phyloP scores from a whole-genome alignment of 2,329 filamentous ascomycete genomes.

The Talaromyces amestolkiae region DNA sequence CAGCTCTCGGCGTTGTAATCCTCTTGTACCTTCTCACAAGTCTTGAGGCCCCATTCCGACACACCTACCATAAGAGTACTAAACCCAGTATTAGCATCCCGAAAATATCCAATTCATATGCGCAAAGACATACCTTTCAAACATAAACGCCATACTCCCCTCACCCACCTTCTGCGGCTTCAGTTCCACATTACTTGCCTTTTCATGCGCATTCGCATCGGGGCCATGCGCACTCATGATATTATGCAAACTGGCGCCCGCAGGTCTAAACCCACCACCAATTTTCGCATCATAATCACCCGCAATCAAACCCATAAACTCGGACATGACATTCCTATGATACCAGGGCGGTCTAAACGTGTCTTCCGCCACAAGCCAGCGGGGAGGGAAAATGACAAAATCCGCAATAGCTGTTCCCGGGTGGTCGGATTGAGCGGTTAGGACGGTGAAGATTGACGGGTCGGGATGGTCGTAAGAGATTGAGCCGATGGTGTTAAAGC shows the following conservation, averaged over 20 bases:
- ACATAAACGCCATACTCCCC: constrained; percentile 64
- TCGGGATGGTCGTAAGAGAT: constrained; percentile 76
- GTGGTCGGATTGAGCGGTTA: constrained; percentile 58
- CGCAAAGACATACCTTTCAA: constrained; percentile 49
- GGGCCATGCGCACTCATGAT: constrained; percentile 69
- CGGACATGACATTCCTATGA: constrained; percentile 64
- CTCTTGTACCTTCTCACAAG: constrained; percentile 67
- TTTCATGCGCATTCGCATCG: constrained; percentile 56
- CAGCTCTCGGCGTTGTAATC: constrained; percentile 81
- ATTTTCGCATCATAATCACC: constrained; percentile 62
- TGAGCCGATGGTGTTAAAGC: constrained; percentile 71
- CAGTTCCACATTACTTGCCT: constrained; percentile 53
- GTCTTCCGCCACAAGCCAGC: constrained; percentile 61
- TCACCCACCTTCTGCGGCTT: constrained; percentile 58
- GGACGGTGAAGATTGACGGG: constrained; percentile 71
- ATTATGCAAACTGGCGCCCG: constrained; percentile 64
- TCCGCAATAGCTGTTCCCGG: constrained; percentile 63
- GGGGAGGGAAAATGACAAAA: constrained; percentile 64
- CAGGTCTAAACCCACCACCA: constrained; percentile 58
- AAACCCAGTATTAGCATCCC: constrained; percentile 16
- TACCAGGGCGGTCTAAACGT: constrained; percentile 64
- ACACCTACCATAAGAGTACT: constrained; percentile 67
- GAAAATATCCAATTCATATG: background rate
- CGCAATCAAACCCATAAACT: constrained; percentile 64
- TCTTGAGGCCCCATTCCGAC: constrained; percentile 69